Evolutionary conservation across 305 asterid species (phyloP).

Genomic region (Fraxinus sp.): DNA sequence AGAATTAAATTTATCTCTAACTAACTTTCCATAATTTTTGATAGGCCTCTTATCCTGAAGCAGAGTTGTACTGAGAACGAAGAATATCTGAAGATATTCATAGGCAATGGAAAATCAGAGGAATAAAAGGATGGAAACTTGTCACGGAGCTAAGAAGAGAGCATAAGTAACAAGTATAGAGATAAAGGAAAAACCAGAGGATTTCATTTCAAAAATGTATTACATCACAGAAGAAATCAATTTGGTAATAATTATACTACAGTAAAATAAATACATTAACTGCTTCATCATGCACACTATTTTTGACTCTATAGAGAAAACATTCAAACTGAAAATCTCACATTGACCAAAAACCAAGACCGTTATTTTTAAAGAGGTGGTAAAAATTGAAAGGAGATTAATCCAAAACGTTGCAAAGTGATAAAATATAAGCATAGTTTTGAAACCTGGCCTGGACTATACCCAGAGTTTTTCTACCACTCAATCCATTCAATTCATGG

Average conservation of each 20-base stretch:
- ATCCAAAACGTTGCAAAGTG: neutral
- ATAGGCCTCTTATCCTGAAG: neutral
- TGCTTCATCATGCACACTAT: neutral
- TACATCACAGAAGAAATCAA: neutral
- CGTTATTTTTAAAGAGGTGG: neutral
- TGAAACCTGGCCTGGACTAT: neutral
- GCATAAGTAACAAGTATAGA: neutral
- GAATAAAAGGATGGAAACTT: neutral
- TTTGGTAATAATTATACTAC: neutral
- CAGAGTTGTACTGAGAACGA: slow-evolving; percentile 11
- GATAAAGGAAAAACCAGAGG: neutral
- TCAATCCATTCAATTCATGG: neutral
- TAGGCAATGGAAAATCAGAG: neutral
- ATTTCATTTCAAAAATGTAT: neutral
- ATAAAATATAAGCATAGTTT: neutral
- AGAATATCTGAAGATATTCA: neutral
- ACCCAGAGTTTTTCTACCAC: neutral
- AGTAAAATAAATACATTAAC: neutral
- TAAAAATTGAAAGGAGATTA: neutral
- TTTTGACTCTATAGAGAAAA: neutral
- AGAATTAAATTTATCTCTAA: neutral
- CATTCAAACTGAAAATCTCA: neutral
- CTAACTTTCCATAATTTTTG: neutral
- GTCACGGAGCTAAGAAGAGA: neutral
- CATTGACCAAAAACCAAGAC: neutral